Evolutionary conservation across 352 stramenopile species (phyloP), one percentile per base, ranked within the genome.

Genomic region (Plasmopara viticola): DNA sequence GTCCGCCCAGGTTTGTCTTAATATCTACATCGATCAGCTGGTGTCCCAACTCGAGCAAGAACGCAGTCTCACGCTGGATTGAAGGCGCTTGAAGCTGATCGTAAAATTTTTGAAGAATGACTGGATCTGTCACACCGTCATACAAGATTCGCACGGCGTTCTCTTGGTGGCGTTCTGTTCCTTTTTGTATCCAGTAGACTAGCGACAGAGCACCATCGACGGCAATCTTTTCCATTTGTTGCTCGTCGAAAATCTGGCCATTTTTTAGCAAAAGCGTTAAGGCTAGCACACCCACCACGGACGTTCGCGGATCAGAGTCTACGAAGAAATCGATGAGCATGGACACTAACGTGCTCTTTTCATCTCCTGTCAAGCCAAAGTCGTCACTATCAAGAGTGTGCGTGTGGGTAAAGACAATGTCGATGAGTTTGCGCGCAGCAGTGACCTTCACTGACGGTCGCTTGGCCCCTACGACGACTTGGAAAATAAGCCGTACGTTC

Each of bases 141-240:
- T 84, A 61, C 6, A 92, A 43, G 44, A 92, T 86, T 43, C 70
- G 83, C 28, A 89, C 68, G 0, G 74, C 82, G 34, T 88, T 89
- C 35, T 92, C 77, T 69, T 89, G 82, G 41, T 90, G 77, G 3
- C 82, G 75, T 43, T 89, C 82, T 0, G 79, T 89, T 12, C 82
- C 82, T 51, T 92, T 90, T 50, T 89, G 77, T 54, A 90, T 85
- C 82, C 82, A 92, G 41, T 92, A 90, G 9, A 90, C 72, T 2
- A 92, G 48, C 12, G 77, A 89, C 8, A 82, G 63, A 0, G 79
- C 72, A 8, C 77, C 75, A 28, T 88, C 77, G 0, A 87, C 68
- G n/a, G 72, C 78, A 41, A 92, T 70, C 28, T 70, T 75, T n/a
- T 87, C 60, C 79, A 87, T 89, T 45, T 92, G 79, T 14, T 70